These are phyloP conservation scores for Pythium grandisporangium DNA, from an alignment of 352 stramenopile genomes.

Conservation along the genomic window DNA sequence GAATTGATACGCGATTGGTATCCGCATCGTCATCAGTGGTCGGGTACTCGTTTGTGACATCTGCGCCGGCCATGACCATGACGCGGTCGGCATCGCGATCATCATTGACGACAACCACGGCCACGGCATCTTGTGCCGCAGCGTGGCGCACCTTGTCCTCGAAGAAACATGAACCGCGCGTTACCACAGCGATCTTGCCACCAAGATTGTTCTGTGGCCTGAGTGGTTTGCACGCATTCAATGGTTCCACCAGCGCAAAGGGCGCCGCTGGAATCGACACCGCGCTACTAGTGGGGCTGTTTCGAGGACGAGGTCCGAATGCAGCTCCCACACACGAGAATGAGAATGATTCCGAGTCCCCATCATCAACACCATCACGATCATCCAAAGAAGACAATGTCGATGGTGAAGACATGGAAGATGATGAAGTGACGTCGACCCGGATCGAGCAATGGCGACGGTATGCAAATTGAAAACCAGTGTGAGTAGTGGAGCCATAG, in stretches of 20 bases:
- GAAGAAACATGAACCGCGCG: slow-evolving; percentile 59
- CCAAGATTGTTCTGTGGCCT: slow-evolving; percentile 17
- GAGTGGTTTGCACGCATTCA: slow-evolving; percentile 40
- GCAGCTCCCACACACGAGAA: slow-evolving; percentile 55
- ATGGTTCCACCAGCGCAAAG: slow-evolving; percentile 29
- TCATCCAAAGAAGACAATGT: too few relatives aligned
- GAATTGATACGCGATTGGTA: slow-evolving; percentile 17
- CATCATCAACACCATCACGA: too few relatives aligned
- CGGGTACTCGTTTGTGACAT: not conserved
- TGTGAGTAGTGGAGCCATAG: slow-evolving; percentile 5
- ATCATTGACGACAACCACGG: slow-evolving; percentile 58
- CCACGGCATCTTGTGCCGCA: slow-evolving; percentile 25
- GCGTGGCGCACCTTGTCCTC: slow-evolving; percentile 63
- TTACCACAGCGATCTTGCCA: slow-evolving; percentile 42
- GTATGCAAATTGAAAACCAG: slow-evolving; percentile 9
- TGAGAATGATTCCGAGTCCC: slow-evolving; percentile 8
- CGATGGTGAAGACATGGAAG: not conserved
- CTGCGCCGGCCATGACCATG: slow-evolving; percentile 69
- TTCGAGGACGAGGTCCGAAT: too few relatives aligned
- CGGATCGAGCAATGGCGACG: slow-evolving; percentile 26
- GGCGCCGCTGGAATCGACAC: slow-evolving; percentile 13
- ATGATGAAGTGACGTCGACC: slow-evolving; percentile 15
- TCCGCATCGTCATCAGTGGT: slow-evolving; percentile 1
- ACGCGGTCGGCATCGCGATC: slow-evolving; percentile 50
- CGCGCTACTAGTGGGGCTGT: slow-evolving; percentile 10